phyloP scores from a whole-genome alignment of 148 eudicot species.

The Fagopyrum homotropicum region DNA sequence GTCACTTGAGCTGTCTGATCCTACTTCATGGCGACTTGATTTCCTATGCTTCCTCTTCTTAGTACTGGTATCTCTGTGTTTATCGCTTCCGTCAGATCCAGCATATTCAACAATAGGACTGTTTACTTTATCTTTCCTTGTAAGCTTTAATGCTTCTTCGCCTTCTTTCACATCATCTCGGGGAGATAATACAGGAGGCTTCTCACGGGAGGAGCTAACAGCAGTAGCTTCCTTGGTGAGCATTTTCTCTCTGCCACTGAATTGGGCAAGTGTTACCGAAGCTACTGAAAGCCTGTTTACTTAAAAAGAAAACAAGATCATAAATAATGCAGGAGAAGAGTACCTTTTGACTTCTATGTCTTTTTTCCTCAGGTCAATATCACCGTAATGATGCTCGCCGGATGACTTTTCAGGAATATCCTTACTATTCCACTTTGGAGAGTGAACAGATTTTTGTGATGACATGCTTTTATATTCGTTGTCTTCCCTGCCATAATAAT shows the following conservation, averaged over 20 bases:
- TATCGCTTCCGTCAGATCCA: slow-evolving; percentile 47
- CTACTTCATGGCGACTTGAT: slow-evolving; percentile 42
- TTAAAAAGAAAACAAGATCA: not conserved
- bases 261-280: slow-evolving; percentile 8
- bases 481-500: slow-evolving; percentile 37
- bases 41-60: slow-evolving; percentile 69
- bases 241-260: slow-evolving; percentile 36
- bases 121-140: slow-evolving; percentile 32
- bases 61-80: slow-evolving; percentile 32
- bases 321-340: slow-evolving; percentile 8
- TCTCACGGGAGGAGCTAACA: slow-evolving; percentile 20
- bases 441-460: slow-evolving; percentile 28
- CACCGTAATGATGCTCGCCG: slow-evolving; percentile 21
- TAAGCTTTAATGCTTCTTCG: slow-evolving; percentile 25
- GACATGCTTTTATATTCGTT: slow-evolving; percentile 32
- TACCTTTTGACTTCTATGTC: slow-evolving; percentile 39
- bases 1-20: slow-evolving; percentile 58
- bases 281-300: not conserved
- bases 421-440: slow-evolving; percentile 21
- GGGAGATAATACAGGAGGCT: slow-evolving; percentile 19
- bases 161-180: slow-evolving; percentile 24
- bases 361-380: slow-evolving; percentile 28
- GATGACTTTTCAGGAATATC: slow-evolving; percentile 34
- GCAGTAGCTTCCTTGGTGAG: slow-evolving; percentile 27
- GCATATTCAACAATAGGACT: slow-evolving; percentile 43